These are phyloP conservation scores for Cyclotella cryptica DNA, from an alignment of 108 stramenopile genomes.

Conservation along the genomic window DNA sequence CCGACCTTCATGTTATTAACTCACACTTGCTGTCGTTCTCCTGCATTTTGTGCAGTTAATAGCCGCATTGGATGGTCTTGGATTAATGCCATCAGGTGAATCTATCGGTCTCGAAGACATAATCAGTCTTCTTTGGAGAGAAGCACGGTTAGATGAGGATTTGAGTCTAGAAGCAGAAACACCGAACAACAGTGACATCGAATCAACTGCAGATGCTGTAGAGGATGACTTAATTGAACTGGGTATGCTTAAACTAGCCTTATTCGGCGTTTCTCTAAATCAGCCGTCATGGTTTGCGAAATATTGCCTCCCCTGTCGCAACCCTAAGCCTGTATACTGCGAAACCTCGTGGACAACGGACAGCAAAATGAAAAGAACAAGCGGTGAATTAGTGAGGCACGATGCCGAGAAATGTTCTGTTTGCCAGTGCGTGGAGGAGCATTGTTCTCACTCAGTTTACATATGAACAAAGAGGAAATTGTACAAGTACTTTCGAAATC, in stretches of 20 bases:
- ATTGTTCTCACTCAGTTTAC: constrained; percentile 9
- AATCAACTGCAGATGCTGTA: constrained; percentile 23
- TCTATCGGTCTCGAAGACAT: constrained; percentile 37
- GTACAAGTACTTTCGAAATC: neutral
- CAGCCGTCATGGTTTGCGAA: constrained; percentile 57
- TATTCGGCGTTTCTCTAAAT: constrained; percentile 75
- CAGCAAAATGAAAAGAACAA: constrained; percentile 55
- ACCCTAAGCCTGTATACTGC: constrained; percentile 16
- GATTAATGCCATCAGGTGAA: constrained; percentile 5
- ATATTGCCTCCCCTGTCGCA: constrained; percentile 76
- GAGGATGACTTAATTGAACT: constrained; percentile 68
- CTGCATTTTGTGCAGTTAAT: constrained; percentile 23
- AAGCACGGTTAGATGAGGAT: constrained; percentile 33
- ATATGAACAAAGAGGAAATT: neutral
- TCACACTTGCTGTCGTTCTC: neutral
- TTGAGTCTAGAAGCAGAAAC: constrained; percentile 9
- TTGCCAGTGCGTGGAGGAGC: constrained; percentile 38
- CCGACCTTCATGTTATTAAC: neutral
- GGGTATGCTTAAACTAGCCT: constrained; percentile 74
- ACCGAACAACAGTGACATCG: constrained; percentile 39
- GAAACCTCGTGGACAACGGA: constrained; percentile 34
- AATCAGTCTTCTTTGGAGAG: constrained; percentile 42
- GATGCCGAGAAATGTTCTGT: constrained; percentile 70
- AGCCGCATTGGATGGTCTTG: constrained; percentile 32
- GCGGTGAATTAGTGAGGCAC: constrained; percentile 78